Evolutionary conservation across 371 early-diverging fungal species (phyloP).

Genomic region (Mortierella sp.): DNA sequence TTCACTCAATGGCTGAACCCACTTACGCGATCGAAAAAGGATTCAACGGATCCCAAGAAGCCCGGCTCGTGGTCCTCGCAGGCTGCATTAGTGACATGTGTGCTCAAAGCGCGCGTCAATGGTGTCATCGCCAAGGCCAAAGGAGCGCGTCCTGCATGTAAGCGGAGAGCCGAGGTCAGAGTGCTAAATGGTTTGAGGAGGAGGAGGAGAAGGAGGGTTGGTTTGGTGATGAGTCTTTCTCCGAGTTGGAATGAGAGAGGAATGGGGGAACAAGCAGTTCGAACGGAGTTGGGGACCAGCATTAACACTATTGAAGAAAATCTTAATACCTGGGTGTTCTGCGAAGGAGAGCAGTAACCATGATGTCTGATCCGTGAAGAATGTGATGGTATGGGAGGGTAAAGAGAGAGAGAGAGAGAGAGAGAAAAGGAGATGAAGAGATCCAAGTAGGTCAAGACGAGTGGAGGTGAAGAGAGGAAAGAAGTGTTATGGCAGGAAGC

Average conservation of each 20-base stretch:
- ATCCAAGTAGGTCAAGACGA: constrained; percentile 8
- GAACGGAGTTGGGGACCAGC: too few relatives aligned
- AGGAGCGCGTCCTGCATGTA: constrained; percentile 48
- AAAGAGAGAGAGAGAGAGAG: constrained; percentile 3
- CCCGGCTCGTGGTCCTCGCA: constrained; percentile 77
- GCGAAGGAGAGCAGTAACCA: constrained; percentile 47
- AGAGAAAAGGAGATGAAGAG: not conserved
- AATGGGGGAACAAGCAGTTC: too few relatives aligned
- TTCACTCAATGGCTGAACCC: too few relatives aligned
- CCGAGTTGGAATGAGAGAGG: too few relatives aligned
- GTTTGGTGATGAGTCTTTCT: too few relatives aligned
- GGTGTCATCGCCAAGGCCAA: too few relatives aligned
- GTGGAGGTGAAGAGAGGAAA: not conserved
- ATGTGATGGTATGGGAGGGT: constrained; percentile 1
- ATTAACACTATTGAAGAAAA: too few relatives aligned
- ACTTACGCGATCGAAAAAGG: constrained; percentile 71
- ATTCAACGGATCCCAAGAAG: constrained; percentile 85
- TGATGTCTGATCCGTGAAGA: too few relatives aligned
- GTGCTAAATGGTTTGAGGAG: constrained; percentile 34
- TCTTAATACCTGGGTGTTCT: constrained; percentile 56
- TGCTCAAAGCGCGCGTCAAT: constrained; percentile 46
- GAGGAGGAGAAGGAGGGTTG: too few relatives aligned
- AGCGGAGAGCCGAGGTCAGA: constrained; percentile 49
- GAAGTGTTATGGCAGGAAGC: too few relatives aligned
- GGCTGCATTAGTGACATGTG: constrained; percentile 68